Base-by-base conservation (phyloP, 1,139 yeast species). In the Yamadazyma diospyri region DNA sequence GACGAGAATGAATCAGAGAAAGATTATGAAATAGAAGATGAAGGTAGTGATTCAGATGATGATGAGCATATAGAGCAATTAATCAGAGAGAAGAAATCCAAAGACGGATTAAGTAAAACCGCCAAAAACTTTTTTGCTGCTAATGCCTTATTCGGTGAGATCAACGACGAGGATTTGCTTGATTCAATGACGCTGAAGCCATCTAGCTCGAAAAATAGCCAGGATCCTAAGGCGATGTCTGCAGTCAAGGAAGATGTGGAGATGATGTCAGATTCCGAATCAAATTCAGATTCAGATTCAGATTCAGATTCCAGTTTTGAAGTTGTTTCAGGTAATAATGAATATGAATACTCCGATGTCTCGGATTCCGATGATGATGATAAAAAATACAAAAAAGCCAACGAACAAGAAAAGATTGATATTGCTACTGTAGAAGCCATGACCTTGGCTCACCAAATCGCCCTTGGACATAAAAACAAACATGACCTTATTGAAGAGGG, bases 361-460 rank as follows among this genome's bases (percentile, higher is more conserved):
- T 69, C 58, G 32, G 76, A 75, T 23, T 65, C 66, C 8, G 73
- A 69, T 29, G 74, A 71, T 32, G 72, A 64, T 25, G 58, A 49
- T 11, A 50, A 62, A 35, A 34, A 32, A 23, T 51, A 53, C 35
- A 42, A 50, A 13, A 59, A 59, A 24, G 64, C 64, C 13, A 58
- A 64, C 12, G 83, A 81, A 47, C 65, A 75, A 40, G 70, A 75
- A 41, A 81, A 76, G 40, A 77, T 87, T 28, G 95, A 87, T 42
- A 68, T 89, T 42, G 94, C 94, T 16, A 88, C 97, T 2, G 95
- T 85, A 1, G 95, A 88, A 57, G 97, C 97, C 5, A 94, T 94
- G 98, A 92, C 98, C 0, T 68, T 92, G 50, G 98, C 98, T 0
- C 99, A 94, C 55, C 89, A 92, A 59, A 72, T 94, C 30, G 98